phyloP scores from a whole-genome alignment of 2,329 filamentous ascomycete species.

The Colletotrichum neosansevieriae region DNA sequence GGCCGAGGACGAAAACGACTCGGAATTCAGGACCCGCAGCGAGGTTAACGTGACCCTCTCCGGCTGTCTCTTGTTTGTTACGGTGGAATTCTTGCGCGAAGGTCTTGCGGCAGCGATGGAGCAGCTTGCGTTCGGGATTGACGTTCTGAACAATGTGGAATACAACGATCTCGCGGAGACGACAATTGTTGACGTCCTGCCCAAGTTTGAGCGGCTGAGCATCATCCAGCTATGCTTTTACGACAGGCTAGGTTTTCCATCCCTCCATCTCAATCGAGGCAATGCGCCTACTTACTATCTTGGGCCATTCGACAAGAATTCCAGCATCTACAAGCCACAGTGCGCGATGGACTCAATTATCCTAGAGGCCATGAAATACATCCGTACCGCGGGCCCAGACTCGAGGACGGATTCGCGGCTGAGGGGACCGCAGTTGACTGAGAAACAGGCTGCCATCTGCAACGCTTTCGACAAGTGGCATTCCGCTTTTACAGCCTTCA shows the following conservation, averaged over 20 bases:
- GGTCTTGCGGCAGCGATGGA: constrained; percentile 24
- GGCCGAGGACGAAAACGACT: constrained; percentile 12
- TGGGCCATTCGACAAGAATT: constrained; percentile 25
- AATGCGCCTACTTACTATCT: constrained; percentile 10
- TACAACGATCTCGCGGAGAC: constrained; percentile 20
- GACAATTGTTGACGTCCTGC: constrained; percentile 22
- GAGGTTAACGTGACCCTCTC: constrained; percentile 50
- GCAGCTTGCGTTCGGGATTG: constrained; percentile 31
- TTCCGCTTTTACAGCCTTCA: constrained; percentile 28
- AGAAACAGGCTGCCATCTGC: constrained; percentile 31
- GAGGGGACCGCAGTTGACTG: constrained; percentile 25
- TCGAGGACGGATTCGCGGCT: constrained; percentile 33
- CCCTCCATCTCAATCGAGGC: constrained; percentile 20
- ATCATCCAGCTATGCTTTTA: constrained; percentile 35
- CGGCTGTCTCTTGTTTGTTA: constrained; percentile 64
- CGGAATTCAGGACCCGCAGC: not conserved
- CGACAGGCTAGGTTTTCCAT: constrained; percentile 21
- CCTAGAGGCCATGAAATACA: constrained; percentile 31
- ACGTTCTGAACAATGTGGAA: constrained; percentile 32
- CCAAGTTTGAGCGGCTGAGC: constrained; percentile 31
- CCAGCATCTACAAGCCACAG: constrained; percentile 31
- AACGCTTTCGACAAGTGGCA: constrained; percentile 28
- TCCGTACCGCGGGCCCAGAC: constrained; percentile 26
- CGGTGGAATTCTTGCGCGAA: constrained; percentile 62
- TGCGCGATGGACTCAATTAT: constrained; percentile 35